Conservation (phyloP, 192 early-diverging fungal species). For the Geranomyces variabilis region DNA sequence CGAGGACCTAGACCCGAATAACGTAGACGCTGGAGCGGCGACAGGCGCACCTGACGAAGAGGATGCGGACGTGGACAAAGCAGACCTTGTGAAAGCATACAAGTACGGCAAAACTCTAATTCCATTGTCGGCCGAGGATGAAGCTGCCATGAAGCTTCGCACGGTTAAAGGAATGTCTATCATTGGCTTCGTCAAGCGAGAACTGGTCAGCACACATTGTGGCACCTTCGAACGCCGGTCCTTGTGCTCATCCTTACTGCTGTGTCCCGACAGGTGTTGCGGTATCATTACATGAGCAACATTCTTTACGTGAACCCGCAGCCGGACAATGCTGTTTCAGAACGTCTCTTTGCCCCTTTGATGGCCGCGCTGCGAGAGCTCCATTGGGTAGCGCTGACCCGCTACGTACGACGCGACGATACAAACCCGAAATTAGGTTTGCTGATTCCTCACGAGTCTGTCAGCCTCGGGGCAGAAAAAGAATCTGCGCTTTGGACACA, state of each 20-base stretch:
- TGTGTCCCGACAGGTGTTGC: conserved; percentile 11
- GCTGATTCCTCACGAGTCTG: conserved; percentile 52
- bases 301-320: conserved; percentile 57
- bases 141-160: conserved; percentile 59
- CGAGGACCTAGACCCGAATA: conserved; percentile 9
- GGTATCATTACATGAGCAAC: conserved; percentile 59
- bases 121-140: conserved; percentile 63
- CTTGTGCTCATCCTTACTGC: too few relatives aligned
- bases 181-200: conserved; percentile 58
- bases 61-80: conserved; percentile 18
- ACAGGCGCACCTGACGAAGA: not conserved
- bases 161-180: conserved; percentile 64
- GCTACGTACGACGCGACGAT: conserved; percentile 58
- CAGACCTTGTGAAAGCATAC: conserved; percentile 68
- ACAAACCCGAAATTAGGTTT: conserved; percentile 65
- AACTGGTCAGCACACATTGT: not conserved
- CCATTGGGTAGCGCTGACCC: conserved; percentile 59
- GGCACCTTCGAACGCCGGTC: not conserved
- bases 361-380: conserved; percentile 54
- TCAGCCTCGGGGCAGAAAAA: not conserved
- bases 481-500: conserved; percentile 20
- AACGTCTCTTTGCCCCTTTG: conserved; percentile 54
- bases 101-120: conserved; percentile 70
- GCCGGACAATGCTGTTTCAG: conserved; percentile 40
- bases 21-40: not conserved